Conservation (phyloP, 371 early-diverging fungal species). For the Chytridium lagenaria region DNA sequence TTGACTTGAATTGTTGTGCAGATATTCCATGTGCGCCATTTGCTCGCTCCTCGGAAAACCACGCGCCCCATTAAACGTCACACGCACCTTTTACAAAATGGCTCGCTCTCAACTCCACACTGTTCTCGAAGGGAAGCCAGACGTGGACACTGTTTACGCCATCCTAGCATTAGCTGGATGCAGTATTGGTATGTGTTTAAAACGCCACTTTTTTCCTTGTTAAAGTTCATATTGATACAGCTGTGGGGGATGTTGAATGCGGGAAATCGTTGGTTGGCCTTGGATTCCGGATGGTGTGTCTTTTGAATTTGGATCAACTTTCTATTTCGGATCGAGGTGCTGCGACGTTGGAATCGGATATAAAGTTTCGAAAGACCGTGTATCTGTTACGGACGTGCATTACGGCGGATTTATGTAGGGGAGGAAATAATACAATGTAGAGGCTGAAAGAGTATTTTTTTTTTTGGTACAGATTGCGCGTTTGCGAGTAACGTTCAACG, state of each 20-base stretch:
- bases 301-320: background rate
- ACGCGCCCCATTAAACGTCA: background rate
- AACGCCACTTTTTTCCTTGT: background rate
- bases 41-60: background rate
- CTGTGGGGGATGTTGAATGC: background rate
- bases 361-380: background rate
- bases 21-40: slow-evolving; percentile 1
- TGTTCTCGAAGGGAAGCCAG: background rate
- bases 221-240: background rate
- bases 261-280: background rate
- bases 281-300: background rate
- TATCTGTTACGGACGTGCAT: background rate
- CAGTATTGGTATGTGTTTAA: background rate
- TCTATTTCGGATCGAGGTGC: background rate
- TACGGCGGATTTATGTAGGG: background rate
- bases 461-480: background rate
- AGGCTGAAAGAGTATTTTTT: background rate
- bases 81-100: background rate
- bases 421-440: background rate
- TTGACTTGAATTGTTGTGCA: no score
- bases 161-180: background rate
- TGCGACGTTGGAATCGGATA: background rate
- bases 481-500: background rate
- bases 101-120: background rate
- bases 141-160: background rate